Percentiles rank a stretch among this genome's conserved stretches.
These are phyloP conservation scores for Soucietia sequanensis DNA, from an alignment of 805 yeast species.

Conservation along the genomic window DNA sequence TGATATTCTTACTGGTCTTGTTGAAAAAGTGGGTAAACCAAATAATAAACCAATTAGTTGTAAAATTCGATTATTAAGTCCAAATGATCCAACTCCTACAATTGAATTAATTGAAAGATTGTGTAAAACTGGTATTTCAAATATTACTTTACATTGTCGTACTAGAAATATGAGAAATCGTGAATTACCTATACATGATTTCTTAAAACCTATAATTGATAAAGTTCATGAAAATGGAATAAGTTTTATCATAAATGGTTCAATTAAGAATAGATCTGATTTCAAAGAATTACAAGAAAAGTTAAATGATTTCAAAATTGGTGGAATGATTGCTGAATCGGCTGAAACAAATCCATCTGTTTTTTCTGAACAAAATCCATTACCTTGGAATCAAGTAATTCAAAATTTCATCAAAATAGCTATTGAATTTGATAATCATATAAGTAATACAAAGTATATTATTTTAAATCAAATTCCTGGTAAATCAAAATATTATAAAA, in stretches of 20 bases:
- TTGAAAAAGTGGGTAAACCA: slow-evolving; percentile 78
- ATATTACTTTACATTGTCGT: slow-evolving; percentile 90
- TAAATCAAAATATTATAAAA: slow-evolving; percentile 56
- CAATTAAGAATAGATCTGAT: slow-evolving; percentile 55
- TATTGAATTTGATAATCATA: slow-evolving; percentile 54
- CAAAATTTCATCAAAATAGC: slow-evolving; percentile 59
- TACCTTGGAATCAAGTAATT: slow-evolving; percentile 54
- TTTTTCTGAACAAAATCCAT: slow-evolving; percentile 44
- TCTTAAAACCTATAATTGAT: slow-evolving; percentile 57
- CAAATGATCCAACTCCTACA: slow-evolving; percentile 52
- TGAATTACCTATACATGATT: slow-evolving; percentile 74
- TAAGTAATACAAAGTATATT: slow-evolving; percentile 79
- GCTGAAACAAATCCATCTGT: slow-evolving; percentile 88
- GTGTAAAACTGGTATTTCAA: slow-evolving; percentile 73
- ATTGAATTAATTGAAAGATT: slow-evolving; percentile 51
- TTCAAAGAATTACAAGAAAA: slow-evolving; percentile 47
- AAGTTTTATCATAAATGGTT: slow-evolving; percentile 82
- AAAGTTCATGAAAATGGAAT: slow-evolving; percentile 64
- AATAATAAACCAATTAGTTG: slow-evolving; percentile 80
- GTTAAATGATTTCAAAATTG: slow-evolving; percentile 57
- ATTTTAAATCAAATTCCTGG: slow-evolving; percentile 79
- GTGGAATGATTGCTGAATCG: slow-evolving; percentile 91
- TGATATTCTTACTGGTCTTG: slow-evolving; percentile 65
- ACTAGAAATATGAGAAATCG: slow-evolving; percentile 86
- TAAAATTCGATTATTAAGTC: slow-evolving; percentile 77